A percentile compares a stretch with the other conserved stretches of the same genome.
Conservation (phyloP, 1,284 basidiomycete species). For the Leucoagaricus sp. region DNA sequence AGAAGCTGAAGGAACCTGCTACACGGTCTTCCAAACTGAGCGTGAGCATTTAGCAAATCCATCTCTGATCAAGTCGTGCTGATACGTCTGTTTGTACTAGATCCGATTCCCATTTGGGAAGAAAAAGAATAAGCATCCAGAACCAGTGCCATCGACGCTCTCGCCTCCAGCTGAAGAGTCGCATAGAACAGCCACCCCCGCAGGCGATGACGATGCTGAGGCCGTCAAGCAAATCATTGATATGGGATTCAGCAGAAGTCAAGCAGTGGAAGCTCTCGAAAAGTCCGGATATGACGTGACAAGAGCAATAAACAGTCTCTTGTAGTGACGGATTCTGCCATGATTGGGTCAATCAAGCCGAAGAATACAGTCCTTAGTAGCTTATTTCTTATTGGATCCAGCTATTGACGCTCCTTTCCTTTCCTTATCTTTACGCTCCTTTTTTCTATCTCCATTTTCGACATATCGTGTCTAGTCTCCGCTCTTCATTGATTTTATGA, state of each 20-base stretch:
- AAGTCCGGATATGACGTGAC: slow-evolving; percentile 73
- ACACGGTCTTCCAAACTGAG: slow-evolving; percentile 70
- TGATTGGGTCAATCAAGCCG: neutral
- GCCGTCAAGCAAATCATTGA: slow-evolving; percentile 74
- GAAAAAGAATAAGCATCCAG: slow-evolving; percentile 59
- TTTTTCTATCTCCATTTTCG: neutral
- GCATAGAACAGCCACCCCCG: slow-evolving; percentile 45
- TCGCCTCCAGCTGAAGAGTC: slow-evolving; percentile 54
- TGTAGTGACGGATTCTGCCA: slow-evolving; percentile 31
- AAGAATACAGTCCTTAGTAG: neutral
- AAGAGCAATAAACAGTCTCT: slow-evolving; percentile 70
- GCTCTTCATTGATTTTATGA: neutral
- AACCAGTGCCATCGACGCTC: slow-evolving; percentile 46
- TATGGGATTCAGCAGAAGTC: slow-evolving; percentile 84
- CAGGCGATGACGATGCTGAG: slow-evolving; percentile 73
- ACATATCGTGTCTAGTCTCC: too few species aligned
- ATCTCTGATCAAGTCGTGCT: too few species aligned
- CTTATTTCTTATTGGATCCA: slow-evolving; percentile 1
- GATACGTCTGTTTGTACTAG: too few species aligned
- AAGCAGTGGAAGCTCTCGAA: slow-evolving; percentile 78
- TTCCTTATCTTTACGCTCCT: neutral
- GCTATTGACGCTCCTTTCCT: neutral
- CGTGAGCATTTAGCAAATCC: slow-evolving; percentile 52
- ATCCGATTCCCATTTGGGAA: slow-evolving; percentile 79
- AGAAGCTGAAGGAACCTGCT: slow-evolving; percentile 53